Percentiles rank a stretch among this genome's conserved stretches.
These are phyloP conservation scores for Neophaeococcomyces aloes DNA, from an alignment of 2,329 filamentous ascomycete genomes.

Conservation along the genomic window DNA sequence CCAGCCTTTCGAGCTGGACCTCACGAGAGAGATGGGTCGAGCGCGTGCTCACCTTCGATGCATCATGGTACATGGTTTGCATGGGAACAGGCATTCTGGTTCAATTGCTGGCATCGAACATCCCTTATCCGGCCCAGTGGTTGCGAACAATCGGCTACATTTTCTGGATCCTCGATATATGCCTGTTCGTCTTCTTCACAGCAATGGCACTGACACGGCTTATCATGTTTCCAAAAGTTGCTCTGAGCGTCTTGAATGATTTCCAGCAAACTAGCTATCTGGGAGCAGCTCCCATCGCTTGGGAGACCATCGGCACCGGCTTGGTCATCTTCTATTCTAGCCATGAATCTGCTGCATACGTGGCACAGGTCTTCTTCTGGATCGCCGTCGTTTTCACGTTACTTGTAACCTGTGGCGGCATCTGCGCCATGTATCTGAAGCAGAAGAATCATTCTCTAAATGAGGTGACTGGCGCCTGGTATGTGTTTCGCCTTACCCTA, in stretches of 20 bases:
- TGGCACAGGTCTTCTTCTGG: slow-evolving; percentile 20
- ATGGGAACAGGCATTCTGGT: slow-evolving; percentile 16
- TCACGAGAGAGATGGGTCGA: slow-evolving; percentile 6
- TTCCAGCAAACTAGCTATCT: slow-evolving; percentile 20
- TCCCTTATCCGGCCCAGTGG: slow-evolving; percentile 20
- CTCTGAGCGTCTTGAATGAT: slow-evolving; percentile 17
- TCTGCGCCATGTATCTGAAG: slow-evolving; percentile 16
- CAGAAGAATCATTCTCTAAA: slow-evolving; percentile 13
- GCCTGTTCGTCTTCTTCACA: slow-evolving; percentile 20
- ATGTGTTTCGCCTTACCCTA: neutral
- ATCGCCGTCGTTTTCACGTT: slow-evolving; percentile 16
- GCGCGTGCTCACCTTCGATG: slow-evolving; percentile 17
- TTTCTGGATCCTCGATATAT: slow-evolving; percentile 22
- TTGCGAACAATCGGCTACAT: slow-evolving; percentile 17
- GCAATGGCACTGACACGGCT: slow-evolving; percentile 12
- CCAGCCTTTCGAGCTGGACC: slow-evolving; percentile 1
- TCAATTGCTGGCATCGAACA: slow-evolving; percentile 16
- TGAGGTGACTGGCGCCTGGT: slow-evolving; percentile 18
- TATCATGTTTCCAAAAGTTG: slow-evolving; percentile 14
- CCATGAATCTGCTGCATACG: slow-evolving; percentile 14
- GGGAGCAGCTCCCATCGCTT: slow-evolving; percentile 19
- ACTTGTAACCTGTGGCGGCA: slow-evolving; percentile 13
- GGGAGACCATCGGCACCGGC: slow-evolving; percentile 20
- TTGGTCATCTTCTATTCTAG: slow-evolving; percentile 21
- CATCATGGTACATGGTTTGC: slow-evolving; percentile 21